phyloP scores from a whole-genome alignment of 1,284 basidiomycete species.

The Malassezia cuniculi region DNA sequence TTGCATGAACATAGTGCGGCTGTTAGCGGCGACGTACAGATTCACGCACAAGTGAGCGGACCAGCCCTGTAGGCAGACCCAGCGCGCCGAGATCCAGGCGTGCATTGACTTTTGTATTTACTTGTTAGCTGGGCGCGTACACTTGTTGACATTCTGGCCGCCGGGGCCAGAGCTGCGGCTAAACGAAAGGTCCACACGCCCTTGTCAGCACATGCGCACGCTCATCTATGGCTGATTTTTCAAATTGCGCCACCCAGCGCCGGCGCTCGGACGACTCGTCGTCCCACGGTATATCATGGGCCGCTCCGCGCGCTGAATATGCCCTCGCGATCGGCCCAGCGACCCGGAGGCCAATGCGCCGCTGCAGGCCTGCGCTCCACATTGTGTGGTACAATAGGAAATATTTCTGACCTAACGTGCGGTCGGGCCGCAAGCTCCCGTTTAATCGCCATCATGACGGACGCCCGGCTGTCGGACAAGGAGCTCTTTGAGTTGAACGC shows the following conservation, averaged over 20 bases:
- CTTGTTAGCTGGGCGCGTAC: conserved; percentile 2
- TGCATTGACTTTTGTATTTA: conserved; percentile 9
- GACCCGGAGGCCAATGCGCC: no score
- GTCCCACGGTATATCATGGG: no score
- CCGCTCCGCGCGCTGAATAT: no score
- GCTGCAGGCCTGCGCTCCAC: no score
- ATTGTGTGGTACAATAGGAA: conserved; percentile 2
- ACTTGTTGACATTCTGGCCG: conserved; percentile 18
- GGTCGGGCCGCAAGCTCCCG: not conserved
- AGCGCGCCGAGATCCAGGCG: conserved; percentile 3
- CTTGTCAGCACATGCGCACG: no score
- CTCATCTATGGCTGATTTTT: no score
- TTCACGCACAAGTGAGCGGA: conserved; percentile 2
- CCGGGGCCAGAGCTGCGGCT: conserved; percentile 15
- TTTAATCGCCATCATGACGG: conserved; percentile 24
- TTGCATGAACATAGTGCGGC: conserved; percentile 14
- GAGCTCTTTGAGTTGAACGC: conserved; percentile 73
- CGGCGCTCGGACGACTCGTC: no score
- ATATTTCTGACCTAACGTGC: conserved; percentile 14
- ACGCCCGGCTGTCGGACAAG: conserved; percentile 50
- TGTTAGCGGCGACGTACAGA: conserved; percentile 10
- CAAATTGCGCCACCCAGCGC: no score
- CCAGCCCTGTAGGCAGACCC: conserved; percentile 3
- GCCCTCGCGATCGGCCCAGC: no score
- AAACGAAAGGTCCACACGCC: conserved; percentile 8